Percentiles rank a stretch among this genome's conserved stretches.
Evolutionary conservation across 192 early-diverging fungal genomes (phyloP).

Genomic region (Oehlia diaphana): DNA sequence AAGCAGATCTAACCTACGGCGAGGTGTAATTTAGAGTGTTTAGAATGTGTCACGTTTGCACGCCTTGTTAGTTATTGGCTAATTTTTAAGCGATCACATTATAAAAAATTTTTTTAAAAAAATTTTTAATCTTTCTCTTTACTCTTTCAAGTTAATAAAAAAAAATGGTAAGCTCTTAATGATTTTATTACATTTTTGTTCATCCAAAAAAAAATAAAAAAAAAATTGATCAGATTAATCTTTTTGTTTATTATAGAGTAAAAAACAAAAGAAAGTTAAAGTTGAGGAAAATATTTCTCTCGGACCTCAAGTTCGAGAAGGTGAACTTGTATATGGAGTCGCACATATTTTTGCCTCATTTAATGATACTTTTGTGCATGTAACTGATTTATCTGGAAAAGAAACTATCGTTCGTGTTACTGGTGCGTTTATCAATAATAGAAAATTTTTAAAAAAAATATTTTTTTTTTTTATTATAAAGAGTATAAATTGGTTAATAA

Average conservation of each 20-base stretch:
- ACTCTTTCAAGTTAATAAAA: no score
- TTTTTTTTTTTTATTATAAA: background rate
- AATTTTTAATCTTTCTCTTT: no score
- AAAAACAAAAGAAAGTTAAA: constrained; percentile 69
- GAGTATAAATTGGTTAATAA: constrained; percentile 1
- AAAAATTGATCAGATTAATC: background rate
- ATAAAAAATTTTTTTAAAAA: no score
- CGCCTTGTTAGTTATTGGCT: no score
- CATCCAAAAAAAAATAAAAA: no score
- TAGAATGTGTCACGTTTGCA: no score
- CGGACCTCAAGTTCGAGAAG: constrained; percentile 96
- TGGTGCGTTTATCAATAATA: constrained; percentile 58
- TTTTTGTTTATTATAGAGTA: background rate
- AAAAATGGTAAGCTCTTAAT: no score
- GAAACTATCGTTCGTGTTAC: constrained; percentile 99
- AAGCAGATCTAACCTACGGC: no score
- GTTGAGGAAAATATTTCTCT: constrained; percentile 90
- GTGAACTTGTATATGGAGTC: constrained; percentile 99
- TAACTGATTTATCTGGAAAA: constrained; percentile 99
- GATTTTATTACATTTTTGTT: no score
- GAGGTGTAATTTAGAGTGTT: no score
- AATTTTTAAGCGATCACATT: no score
- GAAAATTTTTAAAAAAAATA: background rate
- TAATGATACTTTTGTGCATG: constrained; percentile 99
- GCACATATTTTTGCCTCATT: constrained; percentile 99